Conservation (phyloP, 305 asterid species). For the Plantago lanceolata region DNA sequence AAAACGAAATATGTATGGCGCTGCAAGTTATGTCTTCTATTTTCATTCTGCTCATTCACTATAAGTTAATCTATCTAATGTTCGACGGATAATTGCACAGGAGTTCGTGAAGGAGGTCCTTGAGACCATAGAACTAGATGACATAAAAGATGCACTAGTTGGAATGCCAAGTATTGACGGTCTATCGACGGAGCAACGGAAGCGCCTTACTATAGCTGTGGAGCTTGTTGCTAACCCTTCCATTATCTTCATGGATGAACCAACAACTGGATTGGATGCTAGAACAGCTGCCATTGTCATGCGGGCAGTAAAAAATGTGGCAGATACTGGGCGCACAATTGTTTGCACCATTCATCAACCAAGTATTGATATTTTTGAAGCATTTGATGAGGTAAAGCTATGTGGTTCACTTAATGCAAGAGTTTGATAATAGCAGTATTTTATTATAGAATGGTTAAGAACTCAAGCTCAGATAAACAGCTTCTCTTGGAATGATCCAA, state of each 20-base stretch:
- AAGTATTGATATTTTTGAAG: slow-evolving; percentile 71
- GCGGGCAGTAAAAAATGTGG: slow-evolving; percentile 66
- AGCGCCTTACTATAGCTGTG: slow-evolving; percentile 35
- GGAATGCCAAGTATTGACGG: slow-evolving; percentile 26
- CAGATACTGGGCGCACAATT: slow-evolving; percentile 57
- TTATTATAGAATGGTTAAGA: background rate
- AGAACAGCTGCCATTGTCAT: slow-evolving; percentile 70
- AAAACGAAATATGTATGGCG: slow-evolving; percentile 21
- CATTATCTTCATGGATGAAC: slow-evolving; percentile 62
- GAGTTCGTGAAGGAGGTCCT: slow-evolving; percentile 26
- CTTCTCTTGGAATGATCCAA: background rate
- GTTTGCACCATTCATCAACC: slow-evolving; percentile 74
- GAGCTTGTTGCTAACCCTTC: slow-evolving; percentile 57
- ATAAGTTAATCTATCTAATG: background rate
- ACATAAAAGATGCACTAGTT: slow-evolving; percentile 23
- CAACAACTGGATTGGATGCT: slow-evolving; percentile 69
- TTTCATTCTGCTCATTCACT: background rate
- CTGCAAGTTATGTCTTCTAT: background rate
- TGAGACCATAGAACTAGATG: slow-evolving; percentile 26
- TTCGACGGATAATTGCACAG: background rate
- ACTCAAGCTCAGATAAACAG: background rate
- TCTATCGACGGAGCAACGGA: slow-evolving; percentile 28
- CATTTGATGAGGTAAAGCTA: slow-evolving; percentile 62
- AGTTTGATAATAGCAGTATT: background rate
- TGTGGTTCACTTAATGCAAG: background rate